Conservation (phyloP, 2,329 filamentous ascomycete species). For the Colletotrichum filicis region DNA sequence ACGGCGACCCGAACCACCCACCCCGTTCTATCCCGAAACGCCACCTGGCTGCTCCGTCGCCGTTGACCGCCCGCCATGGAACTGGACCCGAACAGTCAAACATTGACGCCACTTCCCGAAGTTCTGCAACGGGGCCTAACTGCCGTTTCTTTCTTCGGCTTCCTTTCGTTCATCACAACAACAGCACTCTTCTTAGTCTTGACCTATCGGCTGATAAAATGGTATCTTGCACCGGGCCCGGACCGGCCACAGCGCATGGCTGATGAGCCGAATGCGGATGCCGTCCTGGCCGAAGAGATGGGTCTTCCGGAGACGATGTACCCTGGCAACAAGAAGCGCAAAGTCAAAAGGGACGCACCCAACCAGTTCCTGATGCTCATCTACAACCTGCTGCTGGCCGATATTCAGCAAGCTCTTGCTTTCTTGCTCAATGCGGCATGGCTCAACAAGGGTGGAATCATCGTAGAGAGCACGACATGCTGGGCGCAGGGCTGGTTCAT, state of each 20-base stretch:
- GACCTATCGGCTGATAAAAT: constrained; percentile 47
- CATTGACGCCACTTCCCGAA: constrained; percentile 46
- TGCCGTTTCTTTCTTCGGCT: constrained; percentile 48
- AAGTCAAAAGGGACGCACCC: constrained; percentile 33
- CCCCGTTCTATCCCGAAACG: background rate
- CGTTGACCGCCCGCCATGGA: constrained; percentile 10
- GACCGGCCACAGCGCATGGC: constrained; percentile 42
- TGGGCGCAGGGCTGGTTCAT: constrained; percentile 67
- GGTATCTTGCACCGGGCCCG: constrained; percentile 42
- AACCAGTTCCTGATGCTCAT: constrained; percentile 71
- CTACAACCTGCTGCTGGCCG: constrained; percentile 68
- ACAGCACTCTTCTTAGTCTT: constrained; percentile 46
- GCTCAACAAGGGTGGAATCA: constrained; percentile 57
- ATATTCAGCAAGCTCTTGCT: constrained; percentile 66
- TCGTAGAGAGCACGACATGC: constrained; percentile 60
- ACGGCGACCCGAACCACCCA: background rate
- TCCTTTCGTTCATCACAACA: constrained; percentile 49
- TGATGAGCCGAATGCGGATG: constrained; percentile 45
- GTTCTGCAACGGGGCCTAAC: constrained; percentile 49
- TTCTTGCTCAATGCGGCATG: constrained; percentile 67
- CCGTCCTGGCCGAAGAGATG: constrained; percentile 35
- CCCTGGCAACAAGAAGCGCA: constrained; percentile 32
- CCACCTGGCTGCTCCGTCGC: background rate
- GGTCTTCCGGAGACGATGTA: constrained; percentile 40
- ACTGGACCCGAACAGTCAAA: constrained; percentile 33